These are phyloP conservation scores for Pterulicium gracile DNA, from an alignment of 1,284 basidiomycete genomes.

Conservation along the genomic window DNA sequence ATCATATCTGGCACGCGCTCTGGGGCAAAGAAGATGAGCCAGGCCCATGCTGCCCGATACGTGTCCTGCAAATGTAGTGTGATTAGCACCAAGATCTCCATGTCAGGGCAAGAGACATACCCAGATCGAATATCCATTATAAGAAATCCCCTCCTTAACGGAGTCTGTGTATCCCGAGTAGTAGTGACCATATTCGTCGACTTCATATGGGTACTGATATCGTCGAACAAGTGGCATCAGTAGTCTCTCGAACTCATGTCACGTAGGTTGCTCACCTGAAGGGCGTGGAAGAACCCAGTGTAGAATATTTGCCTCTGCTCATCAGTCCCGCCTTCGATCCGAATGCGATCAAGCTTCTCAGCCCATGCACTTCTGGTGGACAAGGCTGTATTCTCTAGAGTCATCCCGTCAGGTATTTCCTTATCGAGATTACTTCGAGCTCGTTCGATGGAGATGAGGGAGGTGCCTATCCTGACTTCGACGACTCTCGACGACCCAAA, in stretches of 20 bases:
- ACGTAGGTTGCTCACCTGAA: slow-evolving; percentile 35
- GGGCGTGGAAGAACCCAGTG: slow-evolving; percentile 56
- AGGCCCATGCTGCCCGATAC: slow-evolving; percentile 71
- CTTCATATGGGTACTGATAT: slow-evolving; percentile 68
- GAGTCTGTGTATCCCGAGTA: slow-evolving; percentile 68
- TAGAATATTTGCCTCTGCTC: slow-evolving; percentile 51
- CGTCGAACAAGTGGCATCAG: not conserved
- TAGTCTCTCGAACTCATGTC: not conserved
- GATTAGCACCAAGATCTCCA: not conserved
- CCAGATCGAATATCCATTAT: slow-evolving; percentile 82
- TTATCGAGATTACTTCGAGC: slow-evolving; percentile 52
- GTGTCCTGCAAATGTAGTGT: slow-evolving; percentile 46
- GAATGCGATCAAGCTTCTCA: slow-evolving; percentile 58
- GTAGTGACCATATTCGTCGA: slow-evolving; percentile 58
- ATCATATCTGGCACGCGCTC: slow-evolving; percentile 70
- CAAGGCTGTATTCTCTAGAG: slow-evolving; percentile 52
- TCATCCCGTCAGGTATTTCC: slow-evolving; percentile 51
- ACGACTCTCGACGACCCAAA: slow-evolving; percentile 36
- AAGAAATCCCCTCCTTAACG: slow-evolving; percentile 55
- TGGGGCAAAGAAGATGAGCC: slow-evolving; percentile 68
- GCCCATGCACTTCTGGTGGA: slow-evolving; percentile 55
- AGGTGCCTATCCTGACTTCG: slow-evolving; percentile 62
- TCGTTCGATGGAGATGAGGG: slow-evolving; percentile 70
- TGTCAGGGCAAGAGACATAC: slow-evolving; percentile 21
- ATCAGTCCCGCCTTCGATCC: slow-evolving; percentile 43